phyloP scores from a whole-genome alignment of 2,329 filamentous ascomycete species.

The Exophiala oligosperma region DNA sequence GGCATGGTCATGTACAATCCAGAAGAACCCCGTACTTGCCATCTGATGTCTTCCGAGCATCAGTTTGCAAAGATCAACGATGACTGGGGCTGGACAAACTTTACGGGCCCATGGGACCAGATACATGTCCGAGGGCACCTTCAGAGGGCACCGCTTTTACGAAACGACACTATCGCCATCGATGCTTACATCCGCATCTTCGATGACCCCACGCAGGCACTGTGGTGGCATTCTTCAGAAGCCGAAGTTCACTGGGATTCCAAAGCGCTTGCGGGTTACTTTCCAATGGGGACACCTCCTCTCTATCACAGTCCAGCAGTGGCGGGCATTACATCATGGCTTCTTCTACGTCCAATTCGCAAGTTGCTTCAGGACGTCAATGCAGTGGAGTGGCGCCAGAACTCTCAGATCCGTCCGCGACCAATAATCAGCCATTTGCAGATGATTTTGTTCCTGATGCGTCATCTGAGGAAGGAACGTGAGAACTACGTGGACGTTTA shows the following conservation, averaged over 20 bases:
- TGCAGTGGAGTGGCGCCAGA: slow-evolving; percentile 47
- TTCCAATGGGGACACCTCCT: slow-evolving; percentile 49
- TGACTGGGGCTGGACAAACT: slow-evolving; percentile 66
- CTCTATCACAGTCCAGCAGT: slow-evolving; percentile 50
- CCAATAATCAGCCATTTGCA: slow-evolving; percentile 54
- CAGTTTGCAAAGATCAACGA: slow-evolving; percentile 59
- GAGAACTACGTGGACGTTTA: slow-evolving; percentile 44
- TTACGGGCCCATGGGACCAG: slow-evolving; percentile 59
- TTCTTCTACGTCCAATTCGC: slow-evolving; percentile 61
- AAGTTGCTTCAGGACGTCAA: slow-evolving; percentile 53
- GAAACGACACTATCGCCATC: slow-evolving; percentile 62
- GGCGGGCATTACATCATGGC: slow-evolving; percentile 58
- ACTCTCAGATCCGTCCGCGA: slow-evolving; percentile 49
- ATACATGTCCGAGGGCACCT: slow-evolving; percentile 58
- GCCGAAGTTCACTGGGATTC: slow-evolving; percentile 54
- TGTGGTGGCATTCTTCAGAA: slow-evolving; percentile 61
- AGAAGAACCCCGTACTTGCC: slow-evolving; percentile 59
- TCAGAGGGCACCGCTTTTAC: slow-evolving; percentile 60
- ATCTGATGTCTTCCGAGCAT: slow-evolving; percentile 57
- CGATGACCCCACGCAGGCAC: slow-evolving; percentile 59
- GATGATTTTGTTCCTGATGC: slow-evolving; percentile 52
- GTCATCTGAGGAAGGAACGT: slow-evolving; percentile 42
- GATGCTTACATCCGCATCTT: slow-evolving; percentile 62
- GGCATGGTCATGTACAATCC: slow-evolving; percentile 65
- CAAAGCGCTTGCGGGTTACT: slow-evolving; percentile 57